Percentiles rank a stretch among this genome's conserved stretches.
These are phyloP conservation scores for Salix koriyanagi DNA, from an alignment of 345 rosid species.

Conservation along the genomic window DNA sequence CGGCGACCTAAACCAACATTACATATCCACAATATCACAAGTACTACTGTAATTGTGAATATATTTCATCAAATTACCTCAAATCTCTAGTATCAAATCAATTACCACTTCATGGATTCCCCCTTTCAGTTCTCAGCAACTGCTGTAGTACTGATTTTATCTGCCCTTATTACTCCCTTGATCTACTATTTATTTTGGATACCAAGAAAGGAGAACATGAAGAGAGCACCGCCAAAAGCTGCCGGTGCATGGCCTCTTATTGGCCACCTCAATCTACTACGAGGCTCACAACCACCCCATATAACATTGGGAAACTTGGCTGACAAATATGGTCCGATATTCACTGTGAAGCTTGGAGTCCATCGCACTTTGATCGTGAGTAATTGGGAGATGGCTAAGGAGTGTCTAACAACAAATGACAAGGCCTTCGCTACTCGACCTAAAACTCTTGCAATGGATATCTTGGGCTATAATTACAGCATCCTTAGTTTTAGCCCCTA, in stretches of 20 bases:
- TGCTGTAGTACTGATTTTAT: not conserved
- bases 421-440: conserved; percentile 27
- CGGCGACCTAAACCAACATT: too few relatives aligned
- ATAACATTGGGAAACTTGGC: conserved; percentile 28
- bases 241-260: conserved; percentile 10
- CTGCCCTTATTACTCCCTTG: not conserved
- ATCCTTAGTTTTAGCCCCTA: conserved; percentile 21
- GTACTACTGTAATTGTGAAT: too few relatives aligned
- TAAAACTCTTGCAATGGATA: not conserved
- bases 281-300: conserved; percentile 26
- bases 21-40: too few relatives aligned
- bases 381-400: conserved; percentile 25
- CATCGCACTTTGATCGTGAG: conserved; percentile 22
- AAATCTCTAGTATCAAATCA: too few relatives aligned
- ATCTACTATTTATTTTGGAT: not conserved
- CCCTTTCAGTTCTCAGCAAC: not conserved
- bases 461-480: conserved; percentile 19
- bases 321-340: conserved; percentile 30
- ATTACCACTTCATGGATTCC: not conserved
- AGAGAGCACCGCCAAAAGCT: not conserved
- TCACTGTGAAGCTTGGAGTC: conserved; percentile 31
- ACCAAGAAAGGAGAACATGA: not conserved
- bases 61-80: too few relatives aligned
- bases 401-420: conserved; percentile 35
- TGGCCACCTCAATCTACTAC: conserved; percentile 10